These are phyloP conservation scores for Lumnitzera littorea DNA, from an alignment of 345 rosid genomes.

Conservation along the genomic window DNA sequence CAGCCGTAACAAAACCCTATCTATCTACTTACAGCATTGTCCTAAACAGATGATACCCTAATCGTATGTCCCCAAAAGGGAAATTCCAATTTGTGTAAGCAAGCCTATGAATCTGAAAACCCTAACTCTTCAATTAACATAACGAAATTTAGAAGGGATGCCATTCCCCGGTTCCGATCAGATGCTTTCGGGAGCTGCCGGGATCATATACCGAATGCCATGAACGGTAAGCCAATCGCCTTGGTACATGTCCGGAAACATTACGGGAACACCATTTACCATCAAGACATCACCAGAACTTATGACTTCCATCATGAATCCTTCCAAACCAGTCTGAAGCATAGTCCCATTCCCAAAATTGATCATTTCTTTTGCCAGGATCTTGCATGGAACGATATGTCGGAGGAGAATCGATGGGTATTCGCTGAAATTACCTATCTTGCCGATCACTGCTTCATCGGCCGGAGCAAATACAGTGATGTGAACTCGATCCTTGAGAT, in stretches of 20 bases:
- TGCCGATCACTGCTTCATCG: constrained; percentile 17
- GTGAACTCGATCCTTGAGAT: constrained; percentile 2
- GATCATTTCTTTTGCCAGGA: constrained; percentile 25
- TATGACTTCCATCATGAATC: constrained; percentile 21
- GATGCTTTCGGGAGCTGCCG: neutral
- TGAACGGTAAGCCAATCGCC: constrained; percentile 33
- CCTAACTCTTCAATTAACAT: too few species aligned
- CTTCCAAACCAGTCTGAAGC: constrained; percentile 19
- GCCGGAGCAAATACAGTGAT: constrained; percentile 32
- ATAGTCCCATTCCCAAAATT: constrained; percentile 11
- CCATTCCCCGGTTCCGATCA: neutral
- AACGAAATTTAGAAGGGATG: neutral
- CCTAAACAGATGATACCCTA: too few species aligned
- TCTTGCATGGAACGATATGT: constrained; percentile 27
- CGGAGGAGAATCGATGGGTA: constrained; percentile 23
- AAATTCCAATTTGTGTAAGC: too few species aligned
- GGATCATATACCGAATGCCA: constrained; percentile 15
- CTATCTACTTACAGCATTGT: too few species aligned
- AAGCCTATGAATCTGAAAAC: too few species aligned
- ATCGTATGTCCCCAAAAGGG: too few species aligned
- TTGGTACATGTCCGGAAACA: constrained; percentile 20
- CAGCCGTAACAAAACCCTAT: too few species aligned
- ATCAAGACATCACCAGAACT: constrained; percentile 13
- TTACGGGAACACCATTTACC: constrained; percentile 24
- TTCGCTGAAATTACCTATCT: constrained; percentile 11